Percentiles rank a stretch among this genome's conserved stretches.
These are phyloP conservation scores for Kurtzmaniella quercitrusa DNA, from an alignment of 1,139 yeast species.

Conservation along the genomic window DNA sequence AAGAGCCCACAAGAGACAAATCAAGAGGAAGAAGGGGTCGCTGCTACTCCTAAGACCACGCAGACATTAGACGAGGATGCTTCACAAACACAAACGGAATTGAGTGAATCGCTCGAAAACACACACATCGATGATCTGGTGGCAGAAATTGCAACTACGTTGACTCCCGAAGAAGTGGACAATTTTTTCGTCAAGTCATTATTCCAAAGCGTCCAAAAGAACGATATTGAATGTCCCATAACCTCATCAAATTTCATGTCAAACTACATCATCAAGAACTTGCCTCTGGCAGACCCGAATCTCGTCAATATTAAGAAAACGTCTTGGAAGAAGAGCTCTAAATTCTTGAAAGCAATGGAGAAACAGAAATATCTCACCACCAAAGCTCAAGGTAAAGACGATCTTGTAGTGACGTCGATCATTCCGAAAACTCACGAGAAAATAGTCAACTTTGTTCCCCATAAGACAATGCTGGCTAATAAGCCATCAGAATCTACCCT, in stretches of 20 bases:
- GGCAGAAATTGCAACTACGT: slow-evolving; percentile 28
- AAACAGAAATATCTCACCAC: slow-evolving; percentile 60
- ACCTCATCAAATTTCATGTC: slow-evolving; percentile 74
- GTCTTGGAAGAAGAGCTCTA: slow-evolving; percentile 85
- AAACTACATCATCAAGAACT: slow-evolving; percentile 59
- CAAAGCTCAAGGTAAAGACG: slow-evolving; percentile 77
- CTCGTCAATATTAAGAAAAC: slow-evolving; percentile 72
- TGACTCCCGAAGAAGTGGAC: slow-evolving; percentile 73
- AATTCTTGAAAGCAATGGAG: slow-evolving; percentile 81
- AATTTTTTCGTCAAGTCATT: slow-evolving; percentile 66
- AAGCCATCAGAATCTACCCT: slow-evolving; percentile 8
- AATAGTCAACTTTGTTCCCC: slow-evolving; percentile 61
- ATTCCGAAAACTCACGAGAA: slow-evolving; percentile 47
- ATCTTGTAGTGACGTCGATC: slow-evolving; percentile 51
- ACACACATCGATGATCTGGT: slow-evolving; percentile 13
- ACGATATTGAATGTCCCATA: slow-evolving; percentile 55
- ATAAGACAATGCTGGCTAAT: slow-evolving; percentile 36
- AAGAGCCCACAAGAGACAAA: not conserved
- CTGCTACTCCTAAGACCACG: slow-evolving; percentile 11
- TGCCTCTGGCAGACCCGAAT: slow-evolving; percentile 55
- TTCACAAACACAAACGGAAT: not conserved
- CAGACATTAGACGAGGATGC: slow-evolving; percentile 4
- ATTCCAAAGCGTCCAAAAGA: slow-evolving; percentile 61
- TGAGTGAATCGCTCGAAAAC: slow-evolving; percentile 4
- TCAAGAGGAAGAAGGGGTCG: slow-evolving; percentile 5